phyloP scores from a whole-genome alignment of 768 basidiomycete species.

The Tulasnella sp. region DNA sequence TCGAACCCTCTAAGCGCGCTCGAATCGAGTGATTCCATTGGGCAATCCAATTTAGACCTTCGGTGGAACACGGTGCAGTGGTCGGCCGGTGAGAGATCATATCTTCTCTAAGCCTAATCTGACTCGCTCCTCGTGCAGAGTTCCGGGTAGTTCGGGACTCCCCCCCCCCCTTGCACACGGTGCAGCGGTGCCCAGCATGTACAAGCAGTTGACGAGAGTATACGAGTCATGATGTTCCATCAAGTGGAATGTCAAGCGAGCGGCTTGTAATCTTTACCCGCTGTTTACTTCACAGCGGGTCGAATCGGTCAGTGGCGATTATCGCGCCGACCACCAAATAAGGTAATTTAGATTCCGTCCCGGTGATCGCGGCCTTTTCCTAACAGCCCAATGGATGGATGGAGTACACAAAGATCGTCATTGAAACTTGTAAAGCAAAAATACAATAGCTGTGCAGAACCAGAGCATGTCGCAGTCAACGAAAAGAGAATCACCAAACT shows the following conservation, averaged over 20 bases:
- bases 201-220: too few relatives aligned
- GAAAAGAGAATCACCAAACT: neutral
- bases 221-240: neutral
- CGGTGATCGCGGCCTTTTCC: neutral
- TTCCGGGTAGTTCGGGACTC: too few relatives aligned
- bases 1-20: neutral
- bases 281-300: too few relatives aligned
- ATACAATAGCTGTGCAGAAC: neutral
- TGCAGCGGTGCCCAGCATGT: too few relatives aligned
- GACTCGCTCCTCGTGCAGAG: neutral
- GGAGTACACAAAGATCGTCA: neutral
- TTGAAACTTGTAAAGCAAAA: neutral
- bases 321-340: neutral
- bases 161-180: too few relatives aligned
- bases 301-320: too few relatives aligned
- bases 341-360: neutral
- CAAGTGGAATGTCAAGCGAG: neutral
- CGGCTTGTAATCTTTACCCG: neutral
- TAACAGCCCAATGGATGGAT: neutral
- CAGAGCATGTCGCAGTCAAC: neutral
- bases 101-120: neutral
- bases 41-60: neutral
- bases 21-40: neutral
- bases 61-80: neutral
- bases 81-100: neutral